Base-by-base conservation (phyloP, 2,329 filamentous ascomycete genomes). In the Colletotrichum plurivorum region DNA sequence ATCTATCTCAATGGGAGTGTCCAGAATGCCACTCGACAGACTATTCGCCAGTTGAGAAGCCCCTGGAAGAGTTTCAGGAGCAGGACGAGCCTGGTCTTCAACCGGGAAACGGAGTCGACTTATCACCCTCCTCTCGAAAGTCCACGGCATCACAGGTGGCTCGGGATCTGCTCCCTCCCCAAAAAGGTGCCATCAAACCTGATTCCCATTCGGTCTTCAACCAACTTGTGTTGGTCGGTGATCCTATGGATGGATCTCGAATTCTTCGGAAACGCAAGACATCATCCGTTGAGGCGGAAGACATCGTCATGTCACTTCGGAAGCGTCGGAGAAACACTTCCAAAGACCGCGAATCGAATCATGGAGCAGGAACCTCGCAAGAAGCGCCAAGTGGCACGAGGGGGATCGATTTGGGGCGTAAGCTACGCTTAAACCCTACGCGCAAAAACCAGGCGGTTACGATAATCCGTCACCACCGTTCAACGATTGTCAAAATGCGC, bases 221-320 rank as follows among this genome's bases (percentile, higher is more conserved):
- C 73, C 90, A 90, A 64, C 82, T 93, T 12, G 90, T 93, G 45
- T 84, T 93, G 62, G 89, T 92, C 61, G 92, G 92, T 71, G 92
- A 94, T 75, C 87, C 91, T 8, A 85, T 92, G 82, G 92, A 95
- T 78, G 93, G 92, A 53, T 91, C 93, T 9, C 91, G 94, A 61
- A 88, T 93, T 39, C 83, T 97, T 69, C 88, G 95, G 69, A 97
- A 97, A 81, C 90, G 95, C 62, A 97, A 95, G 79, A 91, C 93
- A 18, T 94, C 93, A 1, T 92, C 93, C 3, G 84, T 88, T 13
- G 90, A 92, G 56, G 84, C 82, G 71, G 84, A 93, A 71, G 86
- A 92, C 73, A 83, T 83, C 16, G 80, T 82, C 16, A 80, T 84
- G 67, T 82, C 84, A 1, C 76, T 86, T 43, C 85, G 87, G 69